A percentile compares a stretch with the other conserved stretches of the same genome.
Conservation (phyloP, 140 eudicot species). For the Anethum foeniculum region DNA sequence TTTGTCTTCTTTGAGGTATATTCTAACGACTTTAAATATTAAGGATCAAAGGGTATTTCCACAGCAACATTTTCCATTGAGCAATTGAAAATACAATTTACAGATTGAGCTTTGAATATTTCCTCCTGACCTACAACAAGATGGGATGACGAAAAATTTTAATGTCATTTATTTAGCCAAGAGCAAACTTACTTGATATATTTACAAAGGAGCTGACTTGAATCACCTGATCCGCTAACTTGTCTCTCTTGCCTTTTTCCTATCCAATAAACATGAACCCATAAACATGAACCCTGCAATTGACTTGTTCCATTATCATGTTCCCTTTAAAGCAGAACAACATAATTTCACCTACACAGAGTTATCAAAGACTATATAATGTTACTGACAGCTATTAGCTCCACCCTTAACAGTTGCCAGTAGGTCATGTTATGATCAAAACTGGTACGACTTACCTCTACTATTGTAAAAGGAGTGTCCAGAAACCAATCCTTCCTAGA, state of each 20-base stretch:
- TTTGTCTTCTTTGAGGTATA: neutral
- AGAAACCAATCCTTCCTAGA: neutral
- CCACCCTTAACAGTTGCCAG: neutral
- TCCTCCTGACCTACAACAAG: neutral
- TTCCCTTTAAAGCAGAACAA: neutral
- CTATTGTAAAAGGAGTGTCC: neutral
- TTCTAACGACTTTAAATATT: neutral
- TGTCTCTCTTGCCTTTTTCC: neutral
- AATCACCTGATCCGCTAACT: neutral
- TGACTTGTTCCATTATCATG: neutral
- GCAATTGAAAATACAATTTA: neutral
- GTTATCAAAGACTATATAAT: neutral
- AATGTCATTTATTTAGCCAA: neutral
- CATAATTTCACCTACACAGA: neutral
- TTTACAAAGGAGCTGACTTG: neutral
- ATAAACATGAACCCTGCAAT: neutral
- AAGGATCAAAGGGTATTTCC: neutral
- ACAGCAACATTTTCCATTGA: neutral
- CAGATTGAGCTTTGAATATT: neutral
- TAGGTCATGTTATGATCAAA: neutral
- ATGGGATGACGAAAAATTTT: too few species aligned
- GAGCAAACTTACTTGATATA: neutral
- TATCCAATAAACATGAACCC: neutral
- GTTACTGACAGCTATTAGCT: neutral
- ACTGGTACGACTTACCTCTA: neutral